Evolutionary conservation across 2,329 filamentous ascomycete species (phyloP), one percentile per base, ranked within the genome.

Genomic region (Purpureocillium takamizusanense): DNA sequence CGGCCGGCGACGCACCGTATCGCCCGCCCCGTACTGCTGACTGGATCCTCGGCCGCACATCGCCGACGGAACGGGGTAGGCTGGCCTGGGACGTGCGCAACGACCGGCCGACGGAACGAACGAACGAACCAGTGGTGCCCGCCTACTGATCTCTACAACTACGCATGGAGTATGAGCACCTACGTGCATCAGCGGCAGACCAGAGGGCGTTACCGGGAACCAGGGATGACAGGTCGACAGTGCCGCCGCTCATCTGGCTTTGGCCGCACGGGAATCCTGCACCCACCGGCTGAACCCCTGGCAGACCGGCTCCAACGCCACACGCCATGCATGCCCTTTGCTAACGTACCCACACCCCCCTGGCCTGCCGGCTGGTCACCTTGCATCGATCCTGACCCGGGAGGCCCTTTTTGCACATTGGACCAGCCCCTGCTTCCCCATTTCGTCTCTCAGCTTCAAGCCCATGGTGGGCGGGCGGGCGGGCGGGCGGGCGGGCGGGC

Each of bases 231-330:
- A 36, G 28, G 33, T 36, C 37, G n/a, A 35, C 23, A 35, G 33
- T 23, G 27, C 18, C 12, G 33, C 37, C 32, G 25, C 16, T 35
- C 33, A 35, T 32, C 35, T 31, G 28, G 28, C 28, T 14, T 14
- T 7, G 28, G 28, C 28, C 11, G 7, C 7, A 4, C n/a, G 28
- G 28, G 13, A 5, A 30, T 30, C 11, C 28, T 30, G 7, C 28
- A 30, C 18, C 23, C 15, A 23, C 33, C 32, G 39, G 27, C 39
- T 41, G 39, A 41, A 31, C 39, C 39, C 35, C 39, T 41, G 30
- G 35, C 31, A 21, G 35, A 30, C 31, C 31, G 35, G 39, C 35
- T 31, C 39, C 39, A 41, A 35, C 39, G n/a, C 28, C 28, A 30
- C 28, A 14, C 4, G n/a, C 28, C 28, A 13, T 14, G 12, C 28